Evolutionary conservation across 2,329 filamentous ascomycete genomes (phyloP), one percentile per base, ranked within the genome.

Genomic region (Exophiala mesophila): DNA sequence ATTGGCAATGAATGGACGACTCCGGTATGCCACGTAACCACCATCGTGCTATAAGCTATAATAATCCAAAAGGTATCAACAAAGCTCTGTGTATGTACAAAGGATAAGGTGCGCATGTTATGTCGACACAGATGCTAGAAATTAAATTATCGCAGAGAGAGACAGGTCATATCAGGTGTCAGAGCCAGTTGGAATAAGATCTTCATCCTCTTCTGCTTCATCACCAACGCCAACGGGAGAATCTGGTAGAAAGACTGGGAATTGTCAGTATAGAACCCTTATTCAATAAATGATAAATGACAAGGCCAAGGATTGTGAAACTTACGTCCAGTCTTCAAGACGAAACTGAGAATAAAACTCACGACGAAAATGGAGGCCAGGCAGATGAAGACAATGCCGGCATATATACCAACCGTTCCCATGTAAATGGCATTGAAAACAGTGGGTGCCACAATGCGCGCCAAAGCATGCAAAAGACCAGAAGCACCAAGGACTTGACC

Each of bases 401-500:
- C 80, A 53, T 85, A 90, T 1, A 67, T 79, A 15, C 75, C 79
- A 1, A 96, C 86, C 0, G 92, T 97, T 2, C 75, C 70, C 10
- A 83, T 84, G 61, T 94, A 98, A 7, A 97, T 78, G 4, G 85
- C 77, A 57, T 92, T 94, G 65, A 96, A 94, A 1, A 90, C 59
- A 0, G 87, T 75, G 0, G 92, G 92, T 1, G 84, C 82, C 9
- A 94, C 61, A 2, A 97, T 80, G 48, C 88, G 74, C 3, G 85
- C 78, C 24, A 95, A 66, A 1, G 88, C 85, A 64, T 97, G 90
- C 44, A 97, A 66, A 48, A 97, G 70, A 0, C 90, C 92, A 12
- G 83, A 83, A 1, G 88, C 89, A 16, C 92, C 92, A 0, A 98
- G 74, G n/a, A 97, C 70, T 61, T 92, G 82, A 0, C 92, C 92